Percentiles rank a stretch among this genome's conserved stretches.
These are phyloP conservation scores for Cladosporium colombiae DNA, from an alignment of 2,329 filamentous ascomycete species.

Conservation along the genomic window DNA sequence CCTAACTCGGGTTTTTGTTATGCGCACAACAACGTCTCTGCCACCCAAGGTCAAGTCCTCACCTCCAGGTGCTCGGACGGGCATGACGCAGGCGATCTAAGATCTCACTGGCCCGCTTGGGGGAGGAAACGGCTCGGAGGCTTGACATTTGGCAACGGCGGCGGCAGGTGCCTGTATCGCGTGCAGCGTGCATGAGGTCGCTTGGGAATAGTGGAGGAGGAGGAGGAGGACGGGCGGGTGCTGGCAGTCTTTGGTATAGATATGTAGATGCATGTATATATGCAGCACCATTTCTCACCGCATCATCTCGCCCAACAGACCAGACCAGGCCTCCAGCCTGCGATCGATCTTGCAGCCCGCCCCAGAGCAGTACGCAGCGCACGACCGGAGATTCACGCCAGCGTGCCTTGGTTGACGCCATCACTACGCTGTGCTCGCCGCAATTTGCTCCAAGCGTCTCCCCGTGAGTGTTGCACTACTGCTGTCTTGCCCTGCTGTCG, in stretches of 20 bases:
- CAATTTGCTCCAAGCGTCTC: constrained; percentile 3
- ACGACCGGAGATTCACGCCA: not conserved
- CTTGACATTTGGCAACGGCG: constrained; percentile 1
- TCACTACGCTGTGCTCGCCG: constrained; percentile 7
- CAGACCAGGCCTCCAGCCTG: too few relatives aligned
- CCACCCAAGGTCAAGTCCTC: not conserved
- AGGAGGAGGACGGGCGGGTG: not conserved
- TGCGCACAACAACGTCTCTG: not conserved
- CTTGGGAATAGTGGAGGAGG: not conserved
- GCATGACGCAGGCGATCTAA: not conserved
- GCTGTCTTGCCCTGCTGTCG: not conserved
- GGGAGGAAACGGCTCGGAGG: not conserved
- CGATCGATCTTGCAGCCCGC: not conserved
- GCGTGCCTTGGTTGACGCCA: constrained; percentile 5
- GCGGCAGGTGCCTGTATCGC: constrained; percentile 6
- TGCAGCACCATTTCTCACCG: not conserved
- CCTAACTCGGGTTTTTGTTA: not conserved
- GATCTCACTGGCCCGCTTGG: not conserved
- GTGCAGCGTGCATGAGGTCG: constrained; percentile 6
- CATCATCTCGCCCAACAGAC: constrained; percentile 2
- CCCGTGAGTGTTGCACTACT: not conserved
- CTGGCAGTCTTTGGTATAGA: not conserved
- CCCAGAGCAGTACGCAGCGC: not conserved
- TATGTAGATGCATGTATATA: not conserved
- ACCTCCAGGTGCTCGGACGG: not conserved